Conservation (phyloP, 495 filamentous ascomycete species). For the Pyronema domesticum region DNA sequence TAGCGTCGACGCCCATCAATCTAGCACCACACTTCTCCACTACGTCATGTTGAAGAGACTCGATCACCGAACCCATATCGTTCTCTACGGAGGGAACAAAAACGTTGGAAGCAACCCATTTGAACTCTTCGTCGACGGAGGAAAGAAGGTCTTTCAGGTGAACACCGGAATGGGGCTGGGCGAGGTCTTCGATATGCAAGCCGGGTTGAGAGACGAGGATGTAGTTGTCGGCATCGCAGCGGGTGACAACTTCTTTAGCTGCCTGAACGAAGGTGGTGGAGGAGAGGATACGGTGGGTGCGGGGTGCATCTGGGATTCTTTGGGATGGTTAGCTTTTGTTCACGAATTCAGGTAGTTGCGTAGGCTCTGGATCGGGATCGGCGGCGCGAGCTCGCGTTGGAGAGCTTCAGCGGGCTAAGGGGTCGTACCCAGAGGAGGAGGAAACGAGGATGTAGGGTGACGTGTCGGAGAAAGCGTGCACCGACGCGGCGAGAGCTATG, state of each 20-base stretch:
- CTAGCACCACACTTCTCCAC: conserved; percentile 36
- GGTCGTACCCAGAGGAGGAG: conserved; percentile 46
- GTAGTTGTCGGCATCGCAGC: conserved; percentile 63
- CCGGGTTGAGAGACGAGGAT: conserved; percentile 66
- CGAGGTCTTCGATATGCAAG: conserved; percentile 48
- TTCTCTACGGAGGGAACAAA: conserved; percentile 6
- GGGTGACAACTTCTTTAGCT: conserved; percentile 34
- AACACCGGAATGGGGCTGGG: conserved; percentile 49
- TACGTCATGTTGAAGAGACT: conserved; percentile 29
- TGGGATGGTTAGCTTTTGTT: conserved; percentile 36
- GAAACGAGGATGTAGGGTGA: conserved; percentile 79
- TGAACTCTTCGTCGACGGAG: conserved; percentile 23
- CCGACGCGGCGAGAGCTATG: not conserved
- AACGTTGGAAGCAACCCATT: conserved; percentile 1
- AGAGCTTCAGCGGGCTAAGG: conserved; percentile 1
- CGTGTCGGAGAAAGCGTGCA: conserved; percentile 54
- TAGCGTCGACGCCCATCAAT: conserved; percentile 39
- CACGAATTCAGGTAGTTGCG: conserved; percentile 5
- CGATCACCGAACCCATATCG: conserved; percentile 34
- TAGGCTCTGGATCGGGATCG: not conserved
- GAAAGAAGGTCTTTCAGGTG: conserved; percentile 24
- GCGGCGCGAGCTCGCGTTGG: conserved; percentile 8
- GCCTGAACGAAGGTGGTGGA: conserved; percentile 26
- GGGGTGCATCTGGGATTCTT: conserved; percentile 31
- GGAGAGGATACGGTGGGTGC: conserved; percentile 28